Conservation (phyloP, 2,329 filamentous ascomycete species). For the Zalaria obscura region DNA sequence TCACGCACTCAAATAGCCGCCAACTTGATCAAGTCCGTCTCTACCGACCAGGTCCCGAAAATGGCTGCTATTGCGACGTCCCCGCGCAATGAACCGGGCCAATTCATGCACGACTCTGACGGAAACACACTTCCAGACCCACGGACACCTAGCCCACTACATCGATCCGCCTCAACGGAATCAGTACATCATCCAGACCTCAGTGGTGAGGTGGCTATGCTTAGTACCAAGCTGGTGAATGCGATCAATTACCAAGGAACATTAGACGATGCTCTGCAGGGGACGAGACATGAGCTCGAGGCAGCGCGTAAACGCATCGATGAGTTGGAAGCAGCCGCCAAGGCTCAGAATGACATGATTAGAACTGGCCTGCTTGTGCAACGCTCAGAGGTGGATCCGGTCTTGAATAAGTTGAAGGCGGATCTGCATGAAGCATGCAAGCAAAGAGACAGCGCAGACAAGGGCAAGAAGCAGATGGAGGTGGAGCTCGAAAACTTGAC, state of each 20-base stretch:
- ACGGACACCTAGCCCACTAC: conserved; percentile 7
- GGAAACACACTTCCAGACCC: conserved; percentile 8
- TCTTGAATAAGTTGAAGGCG: conserved; percentile 23
- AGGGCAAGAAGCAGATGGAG: conserved; percentile 77
- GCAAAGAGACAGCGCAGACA: conserved; percentile 27
- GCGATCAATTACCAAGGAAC: conserved; percentile 93
- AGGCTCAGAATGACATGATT: conserved; percentile 56
- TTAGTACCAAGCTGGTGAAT: conserved; percentile 92
- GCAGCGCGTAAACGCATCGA: conserved; percentile 51
- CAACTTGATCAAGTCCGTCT: background rate
- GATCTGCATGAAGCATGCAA: conserved; percentile 29
- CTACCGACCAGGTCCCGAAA: conserved; percentile 1
- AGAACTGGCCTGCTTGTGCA: conserved; percentile 62
- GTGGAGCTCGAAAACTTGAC: conserved; percentile 84
- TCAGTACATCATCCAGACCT: conserved; percentile 36
- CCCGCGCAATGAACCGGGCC: background rate
- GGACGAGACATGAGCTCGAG: conserved; percentile 72
- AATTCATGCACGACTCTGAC: conserved; percentile 5
- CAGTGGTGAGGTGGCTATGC: conserved; percentile 65
- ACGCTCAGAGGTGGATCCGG: conserved; percentile 54
- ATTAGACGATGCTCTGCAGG: conserved; percentile 75
- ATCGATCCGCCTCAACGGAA: conserved; percentile 3
- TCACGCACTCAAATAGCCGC: background rate
- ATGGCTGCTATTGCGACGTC: conserved; percentile 5
- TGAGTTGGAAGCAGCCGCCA: conserved; percentile 54